These are phyloP conservation scores for Dictyophora rubrovolvata DNA, from an alignment of 768 basidiomycete genomes.

Conservation along the genomic window DNA sequence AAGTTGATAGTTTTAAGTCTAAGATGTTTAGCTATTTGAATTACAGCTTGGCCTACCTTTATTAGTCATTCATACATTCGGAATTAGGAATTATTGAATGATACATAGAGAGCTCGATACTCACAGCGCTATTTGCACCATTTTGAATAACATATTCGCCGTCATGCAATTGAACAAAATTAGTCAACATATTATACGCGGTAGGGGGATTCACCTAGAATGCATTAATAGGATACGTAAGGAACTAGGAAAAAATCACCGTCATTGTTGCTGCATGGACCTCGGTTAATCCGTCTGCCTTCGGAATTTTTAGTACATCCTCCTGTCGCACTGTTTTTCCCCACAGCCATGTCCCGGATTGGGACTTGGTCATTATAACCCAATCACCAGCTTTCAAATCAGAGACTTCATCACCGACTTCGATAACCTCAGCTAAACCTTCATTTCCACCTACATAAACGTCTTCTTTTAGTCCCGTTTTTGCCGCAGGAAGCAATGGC, in stretches of 20 bases:
- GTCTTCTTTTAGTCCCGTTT: conserved; percentile 24
- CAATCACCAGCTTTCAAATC: conserved; percentile 50
- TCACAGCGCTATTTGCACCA: conserved; percentile 73
- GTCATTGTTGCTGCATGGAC: conserved; percentile 68
- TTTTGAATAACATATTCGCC: conserved; percentile 84
- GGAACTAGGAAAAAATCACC: conserved; percentile 27
- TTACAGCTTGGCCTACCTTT: conserved; percentile 76
- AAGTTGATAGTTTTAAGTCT: conserved; percentile 76
- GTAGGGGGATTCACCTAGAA: conserved; percentile 71
- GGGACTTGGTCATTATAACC: conserved; percentile 61
- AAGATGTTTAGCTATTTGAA: conserved; percentile 68
- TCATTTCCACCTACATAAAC: conserved; percentile 65
- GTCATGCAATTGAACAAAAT: conserved; percentile 50
- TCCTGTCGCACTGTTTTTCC: conserved; percentile 38
- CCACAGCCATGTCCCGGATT: conserved; percentile 70
- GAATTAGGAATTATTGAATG: conserved; percentile 1
- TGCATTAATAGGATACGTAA: neutral
- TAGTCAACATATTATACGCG: conserved; percentile 71
- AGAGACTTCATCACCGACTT: conserved; percentile 45
- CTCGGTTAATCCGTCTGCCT: conserved; percentile 33
- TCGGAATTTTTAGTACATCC: conserved; percentile 55
- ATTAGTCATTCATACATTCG: neutral
- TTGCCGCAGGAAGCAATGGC: conserved; percentile 24
- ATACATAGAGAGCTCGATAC: conserved; percentile 17
- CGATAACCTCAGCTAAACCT: conserved; percentile 56